Conservation (phyloP, 2,329 filamentous ascomycete species). For the Fusarium temperatum region DNA sequence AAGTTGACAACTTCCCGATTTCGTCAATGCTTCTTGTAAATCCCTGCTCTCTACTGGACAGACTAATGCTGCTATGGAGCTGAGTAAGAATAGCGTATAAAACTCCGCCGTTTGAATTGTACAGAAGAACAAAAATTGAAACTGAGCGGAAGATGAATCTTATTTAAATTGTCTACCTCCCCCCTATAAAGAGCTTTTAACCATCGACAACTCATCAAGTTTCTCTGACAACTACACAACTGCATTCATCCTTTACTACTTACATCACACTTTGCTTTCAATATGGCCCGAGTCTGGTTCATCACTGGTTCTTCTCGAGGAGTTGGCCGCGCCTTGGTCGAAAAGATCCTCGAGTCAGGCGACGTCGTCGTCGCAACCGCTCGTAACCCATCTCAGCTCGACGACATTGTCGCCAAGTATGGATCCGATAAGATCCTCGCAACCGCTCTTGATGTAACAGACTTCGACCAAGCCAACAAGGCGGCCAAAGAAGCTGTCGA, state of each 20-base stretch:
- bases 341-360: constrained; percentile 50
- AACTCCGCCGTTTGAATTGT: not conserved
- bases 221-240: not conserved
- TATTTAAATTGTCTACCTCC: not conserved
- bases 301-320: constrained; percentile 60
- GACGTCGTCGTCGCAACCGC: constrained; percentile 58
- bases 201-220: not conserved
- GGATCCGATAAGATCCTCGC: constrained; percentile 56
- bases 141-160: no score
- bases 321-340: constrained; percentile 54
- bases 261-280: not conserved
- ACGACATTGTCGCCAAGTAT: constrained; percentile 49
- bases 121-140: not conserved
- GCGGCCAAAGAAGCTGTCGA: constrained; percentile 46
- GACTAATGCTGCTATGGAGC: not conserved
- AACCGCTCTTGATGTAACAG: constrained; percentile 59
- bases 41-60: not conserved
- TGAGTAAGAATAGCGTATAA: not conserved
- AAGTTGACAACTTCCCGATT: not conserved
- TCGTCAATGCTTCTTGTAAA: not conserved
- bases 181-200: not conserved
- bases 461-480: constrained; percentile 54
- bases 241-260: not conserved
- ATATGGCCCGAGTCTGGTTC: constrained; percentile 52
- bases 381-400: constrained; percentile 49